These are phyloP conservation scores for Medakamo hakoo DNA, from an alignment of 139 green algal species.

Conservation along the genomic window DNA sequence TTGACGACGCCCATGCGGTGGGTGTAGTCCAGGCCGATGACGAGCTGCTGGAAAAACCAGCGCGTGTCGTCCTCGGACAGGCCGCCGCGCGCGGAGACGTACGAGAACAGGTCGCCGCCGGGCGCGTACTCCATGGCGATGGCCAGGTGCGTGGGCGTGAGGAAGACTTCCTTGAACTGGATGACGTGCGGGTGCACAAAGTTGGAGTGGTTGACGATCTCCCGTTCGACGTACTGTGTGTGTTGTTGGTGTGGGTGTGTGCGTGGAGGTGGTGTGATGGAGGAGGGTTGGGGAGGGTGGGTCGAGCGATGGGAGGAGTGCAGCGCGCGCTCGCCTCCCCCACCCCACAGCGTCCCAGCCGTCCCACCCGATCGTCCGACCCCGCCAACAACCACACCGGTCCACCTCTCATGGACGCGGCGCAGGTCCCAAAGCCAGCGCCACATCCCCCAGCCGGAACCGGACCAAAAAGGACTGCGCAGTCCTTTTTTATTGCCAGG, in stretches of 20 bases:
- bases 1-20: constrained; percentile 37
- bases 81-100: constrained; percentile 11
- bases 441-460: too few relatives aligned
- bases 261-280: background rate
- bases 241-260: constrained; percentile 15
- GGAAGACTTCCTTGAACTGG: constrained; percentile 21
- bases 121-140: constrained; percentile 46
- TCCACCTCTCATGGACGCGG: too few relatives aligned
- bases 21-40: constrained; percentile 38
- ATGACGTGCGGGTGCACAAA: constrained; percentile 39
- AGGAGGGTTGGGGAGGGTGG: background rate
- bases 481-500: too few relatives aligned
- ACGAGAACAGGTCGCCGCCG: constrained; percentile 38
- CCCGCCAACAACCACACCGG: too few relatives aligned
- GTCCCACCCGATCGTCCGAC: too few relatives aligned
- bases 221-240: constrained; percentile 25
- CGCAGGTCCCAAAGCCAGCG: too few relatives aligned
- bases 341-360: background rate
- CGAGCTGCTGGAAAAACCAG: constrained; percentile 46
- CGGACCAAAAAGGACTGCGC: too few relatives aligned
- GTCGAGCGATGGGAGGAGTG: background rate
- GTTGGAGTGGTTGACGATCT: constrained; percentile 36
- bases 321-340: background rate
- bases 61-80: constrained; percentile 23
- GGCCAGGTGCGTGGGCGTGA: constrained; percentile 27